Evolutionary conservation across 2,329 filamentous ascomycete species (phyloP).

Genomic region (Monilinia fructicola): DNA sequence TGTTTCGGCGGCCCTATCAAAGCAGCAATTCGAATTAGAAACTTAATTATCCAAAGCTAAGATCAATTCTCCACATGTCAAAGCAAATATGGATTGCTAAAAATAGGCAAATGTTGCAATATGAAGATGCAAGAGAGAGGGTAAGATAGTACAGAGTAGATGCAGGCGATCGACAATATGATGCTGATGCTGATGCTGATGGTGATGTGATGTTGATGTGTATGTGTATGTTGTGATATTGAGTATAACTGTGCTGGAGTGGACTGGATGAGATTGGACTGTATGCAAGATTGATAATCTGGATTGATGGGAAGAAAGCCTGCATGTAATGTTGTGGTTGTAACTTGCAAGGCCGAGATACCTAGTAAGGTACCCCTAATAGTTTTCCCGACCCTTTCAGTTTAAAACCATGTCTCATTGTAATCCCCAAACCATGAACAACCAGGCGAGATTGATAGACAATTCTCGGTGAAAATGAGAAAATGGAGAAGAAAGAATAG

Average conservation of each 20-base stretch:
- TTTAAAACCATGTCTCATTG: conserved; percentile 18
- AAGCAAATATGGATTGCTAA: conserved; percentile 11
- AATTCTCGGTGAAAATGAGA: background rate
- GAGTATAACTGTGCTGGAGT: conserved; percentile 5
- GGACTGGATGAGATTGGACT: background rate
- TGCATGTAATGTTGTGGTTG: conserved; percentile 15
- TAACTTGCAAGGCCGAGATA: conserved; percentile 1
- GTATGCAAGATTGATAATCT: conserved; percentile 23
- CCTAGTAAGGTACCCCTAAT: background rate
- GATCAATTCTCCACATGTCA: conserved; percentile 20
- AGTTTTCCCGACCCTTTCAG: background rate
- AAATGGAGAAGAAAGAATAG: conserved; percentile 7
- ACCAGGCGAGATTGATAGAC: background rate
- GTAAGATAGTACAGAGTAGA: background rate
- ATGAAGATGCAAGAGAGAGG: background rate
- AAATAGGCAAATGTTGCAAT: background rate
- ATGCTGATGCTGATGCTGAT: too few relatives aligned
- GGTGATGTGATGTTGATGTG: conserved; percentile 7
- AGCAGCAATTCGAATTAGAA: conserved; percentile 15
- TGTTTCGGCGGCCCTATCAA: conserved; percentile 23
- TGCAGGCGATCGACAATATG: background rate
- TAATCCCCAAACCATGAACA: conserved; percentile 17
- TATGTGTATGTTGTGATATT: conserved; percentile 7
- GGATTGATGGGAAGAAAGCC: conserved; percentile 11
- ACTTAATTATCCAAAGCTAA: conserved; percentile 10